Base-by-base conservation (phyloP, 805 yeast genomes). In the Hanseniaspora lindneri region DNA sequence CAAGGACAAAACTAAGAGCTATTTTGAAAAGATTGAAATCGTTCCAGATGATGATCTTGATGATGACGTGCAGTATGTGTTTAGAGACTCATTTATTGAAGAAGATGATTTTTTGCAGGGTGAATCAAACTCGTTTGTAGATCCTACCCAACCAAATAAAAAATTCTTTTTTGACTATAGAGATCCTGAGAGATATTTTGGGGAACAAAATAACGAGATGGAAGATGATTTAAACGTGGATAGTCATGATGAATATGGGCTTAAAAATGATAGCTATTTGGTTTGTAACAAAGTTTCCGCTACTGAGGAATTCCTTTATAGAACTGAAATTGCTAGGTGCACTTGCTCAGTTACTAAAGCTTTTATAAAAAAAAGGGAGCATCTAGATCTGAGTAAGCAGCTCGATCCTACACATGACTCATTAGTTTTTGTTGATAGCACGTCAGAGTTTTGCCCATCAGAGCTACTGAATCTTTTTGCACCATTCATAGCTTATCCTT, bases 51-150 rank as follows among this genome's bases (percentile, higher is more conserved):
- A 80, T 59, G 66, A 75, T 47, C 77, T 75, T 53, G 88, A 80
- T 59, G 86, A 79, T 54, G 87, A 80, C 61, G 72, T 73, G 24
- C 64, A 71, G 49, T 78, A 78, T 55, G 75, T 78, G 56, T 76
- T 76, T 56, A 80, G 76, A 39, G 43, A 37, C 20, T 46, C 30
- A 13, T 32, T 46, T 17, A 20, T 30, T 14, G 36, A 30, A 19
- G 41, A 37, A 11, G 39, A 39, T 9, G 17, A 40, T 6, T 37
- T 23, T 21, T 28, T 30, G 4, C 35, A 25, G 2, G 14, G 20
- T 27, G 34, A 36, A 16, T 54, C 52, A 10, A 56, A 55, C 3
- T 56, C 49, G 7, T 60, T 57, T 25, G 54, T 52, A 16, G 41
- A 54, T 48, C 43, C 54, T 53, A 43, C 62, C 55, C 55, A 62